A percentile compares a stretch with the other conserved stretches of the same genome.
Evolutionary conservation across 2,329 filamentous ascomycete species (phyloP).

Genomic region (Penicillium sp.): DNA sequence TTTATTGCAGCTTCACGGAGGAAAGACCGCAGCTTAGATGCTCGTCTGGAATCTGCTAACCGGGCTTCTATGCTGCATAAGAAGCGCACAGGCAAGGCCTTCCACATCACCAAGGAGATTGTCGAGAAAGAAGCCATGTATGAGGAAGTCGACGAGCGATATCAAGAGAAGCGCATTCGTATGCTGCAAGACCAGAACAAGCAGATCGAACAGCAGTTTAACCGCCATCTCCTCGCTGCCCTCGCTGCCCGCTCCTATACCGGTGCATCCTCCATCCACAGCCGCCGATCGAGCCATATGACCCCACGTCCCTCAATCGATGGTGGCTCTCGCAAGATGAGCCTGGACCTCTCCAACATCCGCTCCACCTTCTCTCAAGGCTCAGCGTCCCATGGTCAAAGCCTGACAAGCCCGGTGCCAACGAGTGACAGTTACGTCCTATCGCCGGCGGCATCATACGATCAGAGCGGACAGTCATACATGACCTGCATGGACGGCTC

Average conservation of each 20-base stretch:
- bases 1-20: constrained; percentile 89
- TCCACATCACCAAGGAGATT: constrained; percentile 80
- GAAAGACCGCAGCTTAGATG: constrained; percentile 81
- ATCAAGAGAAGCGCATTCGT: constrained; percentile 40
- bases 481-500: constrained; percentile 21
- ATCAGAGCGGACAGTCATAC: constrained; percentile 25
- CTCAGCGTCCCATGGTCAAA: constrained; percentile 7
- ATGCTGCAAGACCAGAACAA: constrained; percentile 39
- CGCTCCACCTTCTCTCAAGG: constrained; percentile 29
- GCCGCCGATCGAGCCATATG: constrained; percentile 27
- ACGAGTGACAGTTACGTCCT: constrained; percentile 24
- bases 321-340: constrained; percentile 34
- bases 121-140: constrained; percentile 94
- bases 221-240: constrained; percentile 37
- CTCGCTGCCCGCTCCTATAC: constrained; percentile 25
- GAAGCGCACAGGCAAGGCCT: constrained; percentile 73
- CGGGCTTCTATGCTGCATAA: constrained; percentile 90
- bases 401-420: constrained; percentile 27
- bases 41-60: constrained; percentile 78
- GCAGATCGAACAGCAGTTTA: constrained; percentile 38
- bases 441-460: constrained; percentile 26
- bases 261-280: constrained; percentile 24
- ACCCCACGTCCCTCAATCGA: constrained; percentile 28
- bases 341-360: constrained; percentile 33
- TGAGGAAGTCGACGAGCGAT: constrained; percentile 84